Base-by-base conservation (phyloP, 2,329 filamentous ascomycete genomes). In the Penicillium hesseltinei region DNA sequence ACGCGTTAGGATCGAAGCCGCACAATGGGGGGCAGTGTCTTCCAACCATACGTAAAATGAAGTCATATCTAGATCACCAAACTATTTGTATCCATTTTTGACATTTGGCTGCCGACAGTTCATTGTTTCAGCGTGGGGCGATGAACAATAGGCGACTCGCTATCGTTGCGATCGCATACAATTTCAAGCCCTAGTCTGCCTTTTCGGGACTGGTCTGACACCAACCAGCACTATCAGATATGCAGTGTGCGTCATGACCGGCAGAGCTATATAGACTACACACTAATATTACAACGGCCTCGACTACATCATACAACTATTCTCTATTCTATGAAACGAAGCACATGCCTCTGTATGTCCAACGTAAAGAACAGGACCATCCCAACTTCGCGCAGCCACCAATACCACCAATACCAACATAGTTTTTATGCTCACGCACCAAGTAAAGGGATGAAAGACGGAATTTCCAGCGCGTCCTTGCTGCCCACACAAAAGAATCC, bases 381-480 rank as follows among this genome's bases (percentile, higher is more conserved):
- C 46, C 21, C 48, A 13, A 49, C 11, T 40, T 38, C 10, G 51
- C 36, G 29, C 44, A 36, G 57, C 54, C 57, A 51, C 47, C 44
- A 46, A 53, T 57, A 57, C 54, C 25, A 36, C 10, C 17, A 58
- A 56, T 60, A 59, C 55, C 54, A 42, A 58, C 31, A 44, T 35
- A 25, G 21, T 19, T 25, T 50, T 53, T 65, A 64, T 45, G 59
- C 44, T 66, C 64, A 66, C 64, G 64, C 64, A 66, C 64, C 61
- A 56, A 65, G 43, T 44, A 52, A 55, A 66, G 64, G 64, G 62
- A 62, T 66, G 51, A 48, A 61, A 56, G 57, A 44, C 27, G 62
- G 57, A 47, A 50, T 43, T 23, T 54, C 25, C 48, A 54, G 27
- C 45, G 29, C 51, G 48, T 66, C 64, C 64, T 65, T 66, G 57